Conservation (phyloP, 2,329 filamentous ascomycete species). For the Paraconiothyrium brasiliense region DNA sequence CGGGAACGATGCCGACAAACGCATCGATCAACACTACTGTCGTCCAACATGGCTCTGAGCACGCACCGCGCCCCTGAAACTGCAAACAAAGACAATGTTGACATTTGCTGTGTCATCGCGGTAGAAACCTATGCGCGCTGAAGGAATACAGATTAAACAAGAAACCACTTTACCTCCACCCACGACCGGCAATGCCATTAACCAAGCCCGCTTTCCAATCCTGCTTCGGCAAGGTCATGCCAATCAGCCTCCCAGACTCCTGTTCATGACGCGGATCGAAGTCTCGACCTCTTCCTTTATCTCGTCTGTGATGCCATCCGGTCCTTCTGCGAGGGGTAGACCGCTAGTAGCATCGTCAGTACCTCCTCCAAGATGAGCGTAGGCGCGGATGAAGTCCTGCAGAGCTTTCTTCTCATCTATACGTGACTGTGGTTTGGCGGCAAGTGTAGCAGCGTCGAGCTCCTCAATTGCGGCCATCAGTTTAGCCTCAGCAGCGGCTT, state of each 20-base stretch:
- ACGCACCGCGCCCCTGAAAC: neutral
- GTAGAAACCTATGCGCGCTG: neutral
- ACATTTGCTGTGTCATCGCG: neutral
- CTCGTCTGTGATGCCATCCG: slow-evolving; percentile 7
- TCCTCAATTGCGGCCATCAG: neutral
- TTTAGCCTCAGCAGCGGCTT: slow-evolving; percentile 5
- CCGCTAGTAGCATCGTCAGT: slow-evolving; percentile 6
- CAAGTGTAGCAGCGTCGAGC: neutral
- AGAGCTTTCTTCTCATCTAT: slow-evolving; percentile 26
- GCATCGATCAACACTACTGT: neutral
- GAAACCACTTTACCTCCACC: neutral
- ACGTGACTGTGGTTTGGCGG: slow-evolving; percentile 10
- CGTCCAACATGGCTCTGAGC: neutral
- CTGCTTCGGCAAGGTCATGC: neutral
- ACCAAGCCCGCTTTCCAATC: slow-evolving; percentile 1
- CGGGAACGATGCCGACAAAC: slow-evolving; percentile 2
- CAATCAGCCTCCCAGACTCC: slow-evolving; percentile 27
- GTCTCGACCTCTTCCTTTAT: slow-evolving; percentile 22
- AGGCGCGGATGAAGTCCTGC: slow-evolving; percentile 33
- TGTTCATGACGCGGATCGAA: slow-evolving; percentile 27
- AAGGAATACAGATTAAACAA: slow-evolving; percentile 10
- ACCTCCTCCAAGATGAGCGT: slow-evolving; percentile 22
- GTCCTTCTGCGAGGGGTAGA: neutral
- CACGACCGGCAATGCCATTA: neutral
- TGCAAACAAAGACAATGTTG: neutral